Conservation (phyloP, 495 filamentous ascomycete genomes). For the Neurospora discreta region DNA sequence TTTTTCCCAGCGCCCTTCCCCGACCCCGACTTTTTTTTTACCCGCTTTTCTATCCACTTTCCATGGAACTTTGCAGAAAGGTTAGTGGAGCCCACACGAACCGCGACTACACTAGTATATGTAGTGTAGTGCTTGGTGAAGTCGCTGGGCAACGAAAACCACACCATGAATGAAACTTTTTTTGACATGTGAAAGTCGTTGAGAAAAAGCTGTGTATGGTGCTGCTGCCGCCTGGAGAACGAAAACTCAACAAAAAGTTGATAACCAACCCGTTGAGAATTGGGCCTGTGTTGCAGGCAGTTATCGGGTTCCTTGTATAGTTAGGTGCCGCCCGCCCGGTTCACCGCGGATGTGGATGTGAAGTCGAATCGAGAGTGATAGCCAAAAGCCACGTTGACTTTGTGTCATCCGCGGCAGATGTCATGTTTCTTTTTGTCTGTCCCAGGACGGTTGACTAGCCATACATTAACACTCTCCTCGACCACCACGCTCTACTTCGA, state of each 20-base stretch:
- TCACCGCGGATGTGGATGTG: not conserved
- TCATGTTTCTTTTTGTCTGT: not conserved
- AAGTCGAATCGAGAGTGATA: not conserved
- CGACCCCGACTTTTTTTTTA: not conserved
- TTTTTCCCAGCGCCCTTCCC: not conserved
- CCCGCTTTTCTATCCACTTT: not conserved
- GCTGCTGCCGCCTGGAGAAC: not conserved
- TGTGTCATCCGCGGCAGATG: not conserved
- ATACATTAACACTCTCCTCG: too few species aligned
- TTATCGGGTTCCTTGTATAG: not conserved
- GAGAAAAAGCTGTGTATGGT: not conserved
- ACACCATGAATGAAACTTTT: not conserved
- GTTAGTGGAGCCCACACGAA: not conserved
- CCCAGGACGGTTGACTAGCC: not conserved
- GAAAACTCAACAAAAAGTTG: not conserved
- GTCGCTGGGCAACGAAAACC: not conserved
- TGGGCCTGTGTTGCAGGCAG: not conserved
- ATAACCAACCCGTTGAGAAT: not conserved
- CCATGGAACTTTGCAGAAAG: not conserved
- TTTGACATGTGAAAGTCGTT: not conserved
- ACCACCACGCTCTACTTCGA: too few species aligned
- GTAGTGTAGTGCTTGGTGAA: too few species aligned
- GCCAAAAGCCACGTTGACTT: not conserved
- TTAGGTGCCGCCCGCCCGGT: not conserved
- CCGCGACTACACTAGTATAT: not conserved